Evolutionary conservation across 2,329 filamentous ascomycete species (phyloP).

Genomic region (Cryoendolithus antarcticus): DNA sequence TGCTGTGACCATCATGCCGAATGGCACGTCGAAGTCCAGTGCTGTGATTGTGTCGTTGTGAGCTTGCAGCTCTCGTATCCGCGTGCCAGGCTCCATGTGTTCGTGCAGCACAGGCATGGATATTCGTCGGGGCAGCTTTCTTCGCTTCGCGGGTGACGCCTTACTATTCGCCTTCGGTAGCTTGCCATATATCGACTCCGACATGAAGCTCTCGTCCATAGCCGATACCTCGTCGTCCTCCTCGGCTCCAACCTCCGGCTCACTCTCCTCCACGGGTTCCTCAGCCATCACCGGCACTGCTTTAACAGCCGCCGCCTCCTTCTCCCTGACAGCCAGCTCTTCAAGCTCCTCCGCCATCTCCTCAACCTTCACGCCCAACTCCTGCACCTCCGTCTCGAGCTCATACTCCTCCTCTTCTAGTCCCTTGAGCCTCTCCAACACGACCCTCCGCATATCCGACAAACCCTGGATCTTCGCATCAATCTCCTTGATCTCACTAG

Average conservation of each 20-base stretch:
- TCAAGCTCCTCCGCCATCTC: conserved; percentile 49
- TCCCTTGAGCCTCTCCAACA: conserved; percentile 71
- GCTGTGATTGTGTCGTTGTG: conserved; percentile 69
- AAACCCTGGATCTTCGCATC: conserved; percentile 94
- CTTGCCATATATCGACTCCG: conserved; percentile 93
- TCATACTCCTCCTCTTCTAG: conserved; percentile 85
- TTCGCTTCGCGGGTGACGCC: conserved; percentile 2
- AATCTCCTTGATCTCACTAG: conserved; percentile 88
- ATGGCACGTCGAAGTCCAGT: conserved; percentile 92
- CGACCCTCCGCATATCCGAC: conserved; percentile 81
- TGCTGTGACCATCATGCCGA: conserved; percentile 86
- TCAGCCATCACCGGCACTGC: conserved; percentile 8
- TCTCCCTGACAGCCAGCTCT: conserved; percentile 35
- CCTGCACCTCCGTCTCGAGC: conserved; percentile 68
- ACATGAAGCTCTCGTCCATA: conserved; percentile 68
- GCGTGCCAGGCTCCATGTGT: conserved; percentile 29
- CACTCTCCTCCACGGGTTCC: conserved; percentile 31
- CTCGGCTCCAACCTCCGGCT: conserved; percentile 27
- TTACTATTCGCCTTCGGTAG: conserved; percentile 41
- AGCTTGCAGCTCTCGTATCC: conserved; percentile 75
- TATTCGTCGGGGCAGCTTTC: conserved; percentile 45
- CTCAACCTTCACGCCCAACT: conserved; percentile 50
- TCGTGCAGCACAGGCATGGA: conserved; percentile 83
- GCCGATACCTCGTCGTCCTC: conserved; percentile 29
- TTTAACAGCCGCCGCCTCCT: conserved; percentile 22